Conservation (phyloP, 257 asterid species). For the Solanum peruvianum region DNA sequence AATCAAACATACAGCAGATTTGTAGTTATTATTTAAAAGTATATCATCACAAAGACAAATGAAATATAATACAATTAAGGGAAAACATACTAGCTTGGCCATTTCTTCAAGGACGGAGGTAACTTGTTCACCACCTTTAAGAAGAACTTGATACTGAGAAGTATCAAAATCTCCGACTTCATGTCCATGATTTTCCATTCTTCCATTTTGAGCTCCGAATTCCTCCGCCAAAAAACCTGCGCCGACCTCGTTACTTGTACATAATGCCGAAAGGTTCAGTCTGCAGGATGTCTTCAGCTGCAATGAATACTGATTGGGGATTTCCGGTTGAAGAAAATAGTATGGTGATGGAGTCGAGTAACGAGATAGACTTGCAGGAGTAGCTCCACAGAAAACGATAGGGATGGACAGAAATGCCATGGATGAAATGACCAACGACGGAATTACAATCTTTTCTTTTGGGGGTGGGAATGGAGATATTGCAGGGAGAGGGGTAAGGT, state of each 20-base stretch:
- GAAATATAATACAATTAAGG: background rate
- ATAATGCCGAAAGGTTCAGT: conserved; percentile 2
- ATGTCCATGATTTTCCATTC: background rate
- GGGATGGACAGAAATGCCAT: background rate
- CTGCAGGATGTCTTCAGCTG: conserved; percentile 17
- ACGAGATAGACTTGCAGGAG: conserved; percentile 4
- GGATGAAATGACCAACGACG: background rate
- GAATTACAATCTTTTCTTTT: background rate
- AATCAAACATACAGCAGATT: background rate
- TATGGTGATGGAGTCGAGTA: background rate
- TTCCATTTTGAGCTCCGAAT: conserved; percentile 17
- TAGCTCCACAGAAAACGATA: background rate
- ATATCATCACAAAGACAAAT: background rate
- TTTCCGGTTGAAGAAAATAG: background rate
- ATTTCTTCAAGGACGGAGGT: conserved; percentile 90
- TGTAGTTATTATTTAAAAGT: background rate
- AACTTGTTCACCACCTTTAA: conserved; percentile 88
- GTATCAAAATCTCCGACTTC: conserved; percentile 26
- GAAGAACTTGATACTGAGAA: conserved; percentile 59
- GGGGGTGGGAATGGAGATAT: background rate
- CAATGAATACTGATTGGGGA: background rate
- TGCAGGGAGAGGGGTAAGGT: background rate
- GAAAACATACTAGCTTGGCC: conserved; percentile 59
- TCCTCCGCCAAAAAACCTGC: conserved; percentile 30
- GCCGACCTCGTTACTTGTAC: conserved; percentile 23